Base-by-base conservation (phyloP, 139 green algal genomes). In the Auxenochlorella protothecoides region DNA sequence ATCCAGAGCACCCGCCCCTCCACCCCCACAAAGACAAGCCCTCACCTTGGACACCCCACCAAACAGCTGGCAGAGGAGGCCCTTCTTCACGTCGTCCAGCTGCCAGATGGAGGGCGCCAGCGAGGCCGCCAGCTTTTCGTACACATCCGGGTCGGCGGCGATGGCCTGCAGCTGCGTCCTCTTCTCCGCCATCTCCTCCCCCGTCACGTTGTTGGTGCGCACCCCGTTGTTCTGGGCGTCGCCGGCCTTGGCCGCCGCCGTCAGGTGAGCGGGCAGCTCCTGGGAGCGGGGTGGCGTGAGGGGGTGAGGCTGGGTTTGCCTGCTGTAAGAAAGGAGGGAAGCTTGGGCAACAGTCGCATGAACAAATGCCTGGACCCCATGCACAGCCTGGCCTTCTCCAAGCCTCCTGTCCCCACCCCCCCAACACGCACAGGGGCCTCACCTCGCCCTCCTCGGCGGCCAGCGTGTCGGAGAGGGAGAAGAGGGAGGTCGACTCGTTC, bases 41-140 rank as follows among this genome's bases (percentile, higher is more conserved):
- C 27, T 44, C 61, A 84, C 82, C 85, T 95, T 95, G 67, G 73
- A 71, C 5, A 82, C 75, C n/a, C 87, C 90, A 3, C 90, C 90
- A 80, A 96, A 96, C 57, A 96, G 81, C 83, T 91, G 87, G 66
- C 79, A 88, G 53, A 93, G 76, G 63, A 94, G 69, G 54, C 86
- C 91, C 72, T 93, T 93, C 84, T 99, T 99, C 69, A 98, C 86
- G 75, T 98, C 92, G 55, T 98, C 95, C 83, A 99, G 89, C 82
- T 97, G 92, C 85, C 89, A 98, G 72, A 99, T 96, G 72, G 88
- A 93, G 57, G 95, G 95, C 55, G 95, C 94, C 3, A 99, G 66
- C 16, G 83, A 93, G 54, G 79, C 81, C 4, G 89, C 78, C 66
- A 99, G 85, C 56, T 86, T 89, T 54, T 94, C 81, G 76, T 97